phyloP scores from a whole-genome alignment of 257 asterid genomes.

The Osmanthus fragrans region DNA sequence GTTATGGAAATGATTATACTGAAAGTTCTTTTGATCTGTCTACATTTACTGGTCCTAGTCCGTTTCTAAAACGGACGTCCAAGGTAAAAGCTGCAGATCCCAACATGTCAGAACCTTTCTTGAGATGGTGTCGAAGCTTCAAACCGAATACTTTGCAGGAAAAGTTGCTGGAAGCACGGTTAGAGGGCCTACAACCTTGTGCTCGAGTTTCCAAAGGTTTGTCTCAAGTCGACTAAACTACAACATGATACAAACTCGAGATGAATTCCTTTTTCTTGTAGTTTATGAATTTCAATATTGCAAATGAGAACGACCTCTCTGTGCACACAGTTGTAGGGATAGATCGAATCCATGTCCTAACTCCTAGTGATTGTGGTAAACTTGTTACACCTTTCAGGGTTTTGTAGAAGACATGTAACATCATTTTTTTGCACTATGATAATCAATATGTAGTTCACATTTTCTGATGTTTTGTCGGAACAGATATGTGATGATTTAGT shows the following conservation, averaged over 20 bases:
- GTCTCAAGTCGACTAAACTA: conserved; percentile 25
- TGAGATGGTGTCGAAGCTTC: conserved; percentile 34
- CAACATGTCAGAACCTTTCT: conserved; percentile 40
- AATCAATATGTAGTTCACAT: too few species aligned
- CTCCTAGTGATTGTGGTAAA: too few species aligned
- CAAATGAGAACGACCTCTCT: neutral
- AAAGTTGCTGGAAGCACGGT: conserved; percentile 82
- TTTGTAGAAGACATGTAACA: too few species aligned
- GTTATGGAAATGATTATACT: conserved; percentile 16
- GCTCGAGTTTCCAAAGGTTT: conserved; percentile 38
- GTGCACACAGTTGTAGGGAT: neutral
- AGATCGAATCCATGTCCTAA: too few species aligned
- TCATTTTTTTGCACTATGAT: too few species aligned
- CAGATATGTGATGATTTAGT: too few species aligned
- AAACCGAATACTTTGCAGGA: conserved; percentile 70
- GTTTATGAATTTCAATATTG: neutral
- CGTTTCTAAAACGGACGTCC: conserved; percentile 64
- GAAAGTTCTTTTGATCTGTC: conserved; percentile 46
- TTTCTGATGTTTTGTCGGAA: too few species aligned
- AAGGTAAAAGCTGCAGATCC: conserved; percentile 33
- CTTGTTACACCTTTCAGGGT: too few species aligned
- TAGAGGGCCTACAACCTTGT: conserved; percentile 46
- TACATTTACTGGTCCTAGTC: conserved; percentile 52
- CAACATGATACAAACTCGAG: conserved; percentile 3
- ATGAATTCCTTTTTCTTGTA: neutral